Conservation (phyloP, 768 basidiomycete species). For the Cystobasidium onofrii region DNA sequence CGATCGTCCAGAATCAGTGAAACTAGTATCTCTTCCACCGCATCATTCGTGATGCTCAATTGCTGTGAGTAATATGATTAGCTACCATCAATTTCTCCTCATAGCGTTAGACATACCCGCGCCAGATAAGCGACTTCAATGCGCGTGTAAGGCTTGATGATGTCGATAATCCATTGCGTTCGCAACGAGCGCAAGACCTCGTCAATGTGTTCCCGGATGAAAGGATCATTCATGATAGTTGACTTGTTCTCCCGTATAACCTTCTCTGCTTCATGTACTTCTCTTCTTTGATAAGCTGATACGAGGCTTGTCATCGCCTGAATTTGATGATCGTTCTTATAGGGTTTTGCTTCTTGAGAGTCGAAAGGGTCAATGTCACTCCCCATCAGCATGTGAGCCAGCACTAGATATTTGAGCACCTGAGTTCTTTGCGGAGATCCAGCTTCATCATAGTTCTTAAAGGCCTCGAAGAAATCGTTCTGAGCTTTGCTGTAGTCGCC, state of each 20-base stretch:
- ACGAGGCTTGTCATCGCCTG: conserved; percentile 97
- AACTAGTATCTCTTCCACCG: conserved; percentile 89
- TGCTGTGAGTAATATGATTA: conserved; percentile 54
- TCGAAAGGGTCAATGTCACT: conserved; percentile 99
- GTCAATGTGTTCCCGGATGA: conserved; percentile 91
- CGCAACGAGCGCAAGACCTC: conserved; percentile 87
- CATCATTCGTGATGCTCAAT: conserved; percentile 82
- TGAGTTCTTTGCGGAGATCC: conserved; percentile 94
- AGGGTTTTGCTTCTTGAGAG: conserved; percentile 99
- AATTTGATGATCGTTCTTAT: conserved; percentile 92
- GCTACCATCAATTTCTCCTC: background rate
- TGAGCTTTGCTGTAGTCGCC: conserved; percentile 95
- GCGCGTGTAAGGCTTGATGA: conserved; percentile 94
- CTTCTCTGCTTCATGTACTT: conserved; percentile 95
- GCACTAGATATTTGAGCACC: conserved; percentile 93
- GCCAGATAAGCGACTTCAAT: conserved; percentile 88
- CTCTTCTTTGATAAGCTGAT: conserved; percentile 88
- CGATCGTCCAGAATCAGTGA: conserved; percentile 93
- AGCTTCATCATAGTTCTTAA: conserved; percentile 96
- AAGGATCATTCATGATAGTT: conserved; percentile 91
- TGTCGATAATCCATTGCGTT: conserved; percentile 92
- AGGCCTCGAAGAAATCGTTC: conserved; percentile 97
- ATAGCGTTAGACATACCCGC: conserved; percentile 53
- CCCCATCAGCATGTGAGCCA: conserved; percentile 96
- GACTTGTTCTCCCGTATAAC: conserved; percentile 89